Conservation (phyloP, 73 alveolate genomes). For the Effrenium voratum region DNA sequence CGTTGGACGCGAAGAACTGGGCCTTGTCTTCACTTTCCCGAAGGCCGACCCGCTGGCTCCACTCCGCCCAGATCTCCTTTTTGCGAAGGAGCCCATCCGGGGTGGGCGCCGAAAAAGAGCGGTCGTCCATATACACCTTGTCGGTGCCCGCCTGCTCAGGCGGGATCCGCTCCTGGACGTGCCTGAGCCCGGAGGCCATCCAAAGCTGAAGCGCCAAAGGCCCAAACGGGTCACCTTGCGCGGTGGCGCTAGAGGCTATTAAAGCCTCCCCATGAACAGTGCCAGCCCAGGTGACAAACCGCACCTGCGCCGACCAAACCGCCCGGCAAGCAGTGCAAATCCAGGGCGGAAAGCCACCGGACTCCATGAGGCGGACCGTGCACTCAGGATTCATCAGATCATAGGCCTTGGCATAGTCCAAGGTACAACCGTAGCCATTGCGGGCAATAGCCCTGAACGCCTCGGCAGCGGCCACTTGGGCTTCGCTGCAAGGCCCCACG, state of each 20-base stretch:
- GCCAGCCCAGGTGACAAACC: not conserved
- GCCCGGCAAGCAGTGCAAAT: not conserved
- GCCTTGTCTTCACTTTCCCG: not conserved
- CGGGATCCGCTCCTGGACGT: not conserved
- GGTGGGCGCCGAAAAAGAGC: not conserved
- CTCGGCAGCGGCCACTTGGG: not conserved
- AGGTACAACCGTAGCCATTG: not conserved
- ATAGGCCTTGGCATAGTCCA: not conserved
- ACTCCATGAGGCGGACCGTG: not conserved
- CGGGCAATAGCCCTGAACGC: not conserved
- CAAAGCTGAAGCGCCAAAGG: not conserved
- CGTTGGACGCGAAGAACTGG: not conserved
- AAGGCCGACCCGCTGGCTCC: not conserved
- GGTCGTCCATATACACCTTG: not conserved
- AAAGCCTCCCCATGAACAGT: not conserved
- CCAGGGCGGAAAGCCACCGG: not conserved
- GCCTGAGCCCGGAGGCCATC: not conserved
- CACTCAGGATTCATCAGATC: not conserved
- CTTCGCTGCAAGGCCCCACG: too few species aligned
- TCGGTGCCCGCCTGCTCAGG: too few species aligned
- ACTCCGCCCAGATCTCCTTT: not conserved
- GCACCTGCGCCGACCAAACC: not conserved
- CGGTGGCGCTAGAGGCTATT: not conserved
- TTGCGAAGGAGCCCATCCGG: not conserved
- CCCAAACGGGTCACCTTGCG: slow-evolving; percentile 13